Conservation (phyloP, 331 rosid species). For the Quercus phellos region DNA sequence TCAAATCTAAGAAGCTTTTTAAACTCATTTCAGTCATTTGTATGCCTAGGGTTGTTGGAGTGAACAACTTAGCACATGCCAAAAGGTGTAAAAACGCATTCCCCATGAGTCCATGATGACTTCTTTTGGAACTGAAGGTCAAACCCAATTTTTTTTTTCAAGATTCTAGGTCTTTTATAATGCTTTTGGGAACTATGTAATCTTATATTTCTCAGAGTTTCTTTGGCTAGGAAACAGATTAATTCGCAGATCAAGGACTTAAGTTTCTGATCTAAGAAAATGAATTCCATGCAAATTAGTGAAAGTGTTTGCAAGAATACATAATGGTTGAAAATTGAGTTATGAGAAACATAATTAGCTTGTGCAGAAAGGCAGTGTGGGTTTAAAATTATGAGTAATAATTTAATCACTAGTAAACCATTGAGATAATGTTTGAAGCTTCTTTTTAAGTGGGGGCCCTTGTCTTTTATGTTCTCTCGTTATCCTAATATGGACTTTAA, state of each 20-base stretch:
- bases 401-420: not conserved
- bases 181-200: not conserved
- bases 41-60: conserved; percentile 12
- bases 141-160: not conserved
- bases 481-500: not conserved
- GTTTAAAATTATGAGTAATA: not conserved
- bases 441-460: conserved; percentile 5
- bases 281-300: not conserved
- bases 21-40: not conserved
- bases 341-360: not conserved
- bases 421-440: not conserved
- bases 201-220: not conserved
- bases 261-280: not conserved
- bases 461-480: not conserved
- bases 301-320: not conserved
- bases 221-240: not conserved
- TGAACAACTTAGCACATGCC: conserved; percentile 4
- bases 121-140: conserved; percentile 9
- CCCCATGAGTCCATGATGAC: conserved; percentile 2
- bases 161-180: not conserved
- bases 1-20: not conserved
- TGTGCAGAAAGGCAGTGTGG: not conserved
- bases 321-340: not conserved
- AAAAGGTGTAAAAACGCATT: conserved; percentile 1
- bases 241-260: not conserved